These are phyloP conservation scores for Schizochytrium sp. DNA, from an alignment of 108 stramenopile genomes.

Conservation along the genomic window DNA sequence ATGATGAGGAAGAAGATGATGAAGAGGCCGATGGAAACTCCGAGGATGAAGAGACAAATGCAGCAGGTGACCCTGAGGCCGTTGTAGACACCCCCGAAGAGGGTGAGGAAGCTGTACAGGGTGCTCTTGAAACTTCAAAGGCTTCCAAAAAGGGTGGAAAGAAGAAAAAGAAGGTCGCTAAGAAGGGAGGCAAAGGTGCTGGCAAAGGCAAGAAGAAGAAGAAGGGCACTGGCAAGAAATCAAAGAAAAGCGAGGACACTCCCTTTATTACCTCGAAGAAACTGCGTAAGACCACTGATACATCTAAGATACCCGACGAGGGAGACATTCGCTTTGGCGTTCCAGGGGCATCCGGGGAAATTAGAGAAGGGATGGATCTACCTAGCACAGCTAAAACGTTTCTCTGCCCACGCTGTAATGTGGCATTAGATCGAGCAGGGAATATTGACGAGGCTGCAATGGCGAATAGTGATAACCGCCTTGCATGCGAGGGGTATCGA, in stretches of 20 bases:
- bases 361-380: slow-evolving; percentile 21
- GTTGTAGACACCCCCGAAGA: background rate
- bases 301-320: background rate
- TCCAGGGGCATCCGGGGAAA: background rate
- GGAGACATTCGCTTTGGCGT: background rate
- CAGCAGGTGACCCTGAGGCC: background rate
- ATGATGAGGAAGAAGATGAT: slow-evolving; percentile 50
- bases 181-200: background rate
- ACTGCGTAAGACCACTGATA: slow-evolving; percentile 33
- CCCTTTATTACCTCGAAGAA: slow-evolving; percentile 41
- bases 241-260: slow-evolving; percentile 1
- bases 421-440: slow-evolving; percentile 70
- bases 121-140: background rate
- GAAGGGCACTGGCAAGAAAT: background rate
- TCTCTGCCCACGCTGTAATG: slow-evolving; percentile 74
- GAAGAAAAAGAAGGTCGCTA: background rate
- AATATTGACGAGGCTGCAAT: slow-evolving; percentile 66
- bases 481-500: slow-evolving; percentile 73
- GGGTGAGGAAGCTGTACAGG: background rate
- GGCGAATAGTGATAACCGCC: slow-evolving; percentile 31
- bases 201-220: slow-evolving; percentile 61
- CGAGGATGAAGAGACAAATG: background rate
- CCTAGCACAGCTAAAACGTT: slow-evolving; percentile 64
- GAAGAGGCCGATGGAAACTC: background rate
- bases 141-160: background rate